Base-by-base conservation (phyloP, 371 early-diverging fungal genomes). In the Massospora cicadina region DNA sequence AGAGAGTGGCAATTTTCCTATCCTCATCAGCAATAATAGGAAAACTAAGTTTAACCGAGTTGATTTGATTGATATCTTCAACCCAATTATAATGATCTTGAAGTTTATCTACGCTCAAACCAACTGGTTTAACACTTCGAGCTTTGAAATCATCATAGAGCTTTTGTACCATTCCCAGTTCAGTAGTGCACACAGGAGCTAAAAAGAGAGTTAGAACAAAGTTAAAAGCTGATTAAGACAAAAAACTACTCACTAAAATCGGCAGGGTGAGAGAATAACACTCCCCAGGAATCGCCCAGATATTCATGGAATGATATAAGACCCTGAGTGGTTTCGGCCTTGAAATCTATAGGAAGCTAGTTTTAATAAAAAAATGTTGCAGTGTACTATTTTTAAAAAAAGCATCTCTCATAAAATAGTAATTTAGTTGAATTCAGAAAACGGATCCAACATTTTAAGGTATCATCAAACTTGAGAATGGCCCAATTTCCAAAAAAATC, bases 111-210 rank as follows among this genome's bases (percentile, higher is more conserved):
- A 89, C 89, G 65, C 90, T 89, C 29, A 96, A 84, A 54, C 94
- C 95, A 70, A 96, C 84, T n/a, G 88, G 85, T 72, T 91, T 89
- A 72, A 91, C 90, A 69, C 78, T 74, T 71, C 94, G 88, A 65
- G 74, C 75, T 26, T 79, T 80, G 73, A 88, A 95, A 69, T 93
- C 84, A 58, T 79, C 72, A 64, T 74, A 70, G 32, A 93, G 82
- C 63, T 80, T 83, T 67, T 93, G 93, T 17, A 91, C 92, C 31
- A 80, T 81, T 60, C 94, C 94, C 65, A 95, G 84, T 75, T 96
- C 97, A 27, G 93, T 93, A 54, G 93, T 93, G 79, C 96, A 94
- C 55, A 93, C 95, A 60, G 93, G 94, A 33, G 94, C 81, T 80
- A 63, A 33, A 7, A 57, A 31, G 23, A 2, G 23, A 2, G 7